Base-by-base conservation (phyloP, 2,329 filamentous ascomycete genomes). In the Exophiala aquamarina region DNA sequence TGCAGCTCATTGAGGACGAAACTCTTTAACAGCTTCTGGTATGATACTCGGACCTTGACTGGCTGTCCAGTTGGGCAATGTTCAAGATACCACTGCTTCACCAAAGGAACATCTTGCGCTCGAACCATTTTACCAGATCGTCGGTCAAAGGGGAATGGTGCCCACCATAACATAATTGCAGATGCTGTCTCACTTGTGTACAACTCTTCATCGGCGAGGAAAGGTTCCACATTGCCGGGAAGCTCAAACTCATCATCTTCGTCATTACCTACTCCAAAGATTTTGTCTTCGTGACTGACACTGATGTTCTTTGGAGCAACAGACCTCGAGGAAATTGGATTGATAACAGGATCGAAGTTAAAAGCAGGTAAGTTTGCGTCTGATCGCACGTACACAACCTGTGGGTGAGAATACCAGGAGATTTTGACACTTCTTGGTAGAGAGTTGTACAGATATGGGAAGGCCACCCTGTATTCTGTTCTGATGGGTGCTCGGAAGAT, bases 1-100 rank as follows among this genome's bases (percentile, higher is more conserved):
- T 98, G 94, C 37, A 98, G 77, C 70, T 97, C 92, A 59, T 98
- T 98, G 56, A 98, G 78, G 14, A 98, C 93, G 59, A 84, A 98
- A 3, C 88, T 92, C 76, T 98, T 98, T 34, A 98, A 77, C 49
- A 98, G 75, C 73, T 98, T 98, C 69, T 98, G 93, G 66, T 98
- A 98, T 1, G 93, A 98, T 8, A 98, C 93, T 62, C 93, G 83
- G 44, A 98, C 91, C 72, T 98, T 98, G 57, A 97, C 91, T 1
- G 93, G 92, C 61, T 95, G 90, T 29, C 87, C 86, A 46, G 86
- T 82, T 9, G 93, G 91, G 56, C 90, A 91, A 65, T 98, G 94
- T 70, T 98, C 92, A 4, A 98, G 78, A 63, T 98, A 98, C 88
- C 90, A 97, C 67, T 97, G 93, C 71, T 98, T 98, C 42, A 98